Base-by-base conservation (phyloP, 768 basidiomycete genomes). In the Agrocybe pediades region DNA sequence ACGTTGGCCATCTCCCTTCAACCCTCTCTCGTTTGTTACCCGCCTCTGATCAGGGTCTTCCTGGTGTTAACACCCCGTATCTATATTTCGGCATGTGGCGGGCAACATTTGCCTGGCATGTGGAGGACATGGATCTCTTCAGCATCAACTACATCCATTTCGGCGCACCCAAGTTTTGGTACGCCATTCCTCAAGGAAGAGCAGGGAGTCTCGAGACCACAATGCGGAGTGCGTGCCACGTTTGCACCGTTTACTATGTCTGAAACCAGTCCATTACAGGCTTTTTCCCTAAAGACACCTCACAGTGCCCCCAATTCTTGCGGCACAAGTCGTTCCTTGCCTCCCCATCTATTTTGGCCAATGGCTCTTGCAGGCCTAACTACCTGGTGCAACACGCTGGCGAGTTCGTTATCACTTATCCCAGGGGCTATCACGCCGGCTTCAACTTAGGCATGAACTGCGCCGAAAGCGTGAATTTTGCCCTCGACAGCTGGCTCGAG, bases 61-160 rank as follows among this genome's bases (percentile, higher is more conserved):
- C 96, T 0, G 97, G 97, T 8, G 97, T 99, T 44, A 98, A 98
- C 65, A 88, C 94, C 2, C 96, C 96, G 0, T 98, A 98, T 68
- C 82, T 98, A 2, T 98, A 98, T 71, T 98, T 95, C 67, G 97
- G 97, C 58, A 98, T 98, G 95, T 99, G 97, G 97, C 80, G 95
- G 46, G 96, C 96, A 20, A 94, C 94, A 0, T 98, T 98, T 71
- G 92, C 95, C 0, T 99, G 97, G 96, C 97, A 99, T 63, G 97
- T 99, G 44, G 97, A 99, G 70, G 97, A 99, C 70, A 97, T 98
- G 92, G 97, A 99, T 65, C 79, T 99, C 1, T 98, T 96, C 72
- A 95, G 93, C 52, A 98, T 99, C 74, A 99, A 99, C 67, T 98
- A 95, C 68, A 92, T 99, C 51, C 97, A 99, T 69, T 98, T 98